Evolutionary conservation across 2,329 filamentous ascomycete species (phyloP).

Genomic region (Colletotrichum musae): DNA sequence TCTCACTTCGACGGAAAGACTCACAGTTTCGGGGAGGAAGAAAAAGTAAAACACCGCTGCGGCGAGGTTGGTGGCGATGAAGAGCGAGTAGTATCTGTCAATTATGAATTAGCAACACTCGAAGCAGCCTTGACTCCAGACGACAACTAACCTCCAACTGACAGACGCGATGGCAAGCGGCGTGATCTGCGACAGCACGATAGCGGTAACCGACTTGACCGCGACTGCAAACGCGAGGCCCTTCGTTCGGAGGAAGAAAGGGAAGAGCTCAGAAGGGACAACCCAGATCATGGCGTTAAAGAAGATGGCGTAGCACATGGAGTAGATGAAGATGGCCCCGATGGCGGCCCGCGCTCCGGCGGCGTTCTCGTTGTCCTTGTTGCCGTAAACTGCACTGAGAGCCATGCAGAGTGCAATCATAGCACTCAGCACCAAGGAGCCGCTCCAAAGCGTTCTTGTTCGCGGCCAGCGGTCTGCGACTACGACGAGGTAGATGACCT

Average conservation of each 20-base stretch:
- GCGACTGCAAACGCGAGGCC: conserved; percentile 51
- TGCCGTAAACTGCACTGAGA: conserved; percentile 42
- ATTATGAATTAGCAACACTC: not conserved
- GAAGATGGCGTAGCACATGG: conserved; percentile 52
- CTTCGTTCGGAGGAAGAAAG: conserved; percentile 44
- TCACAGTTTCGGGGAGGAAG: conserved; percentile 41
- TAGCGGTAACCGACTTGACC: conserved; percentile 47
- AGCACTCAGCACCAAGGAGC: conserved; percentile 28
- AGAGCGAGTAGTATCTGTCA: conserved; percentile 50
- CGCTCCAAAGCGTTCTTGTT: conserved; percentile 29
- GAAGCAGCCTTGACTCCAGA: too few relatives aligned
- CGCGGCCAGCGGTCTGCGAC: conserved; percentile 53
- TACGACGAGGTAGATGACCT: conserved; percentile 50
- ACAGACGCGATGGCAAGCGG: conserved; percentile 53
- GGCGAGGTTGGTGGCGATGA: conserved; percentile 50
- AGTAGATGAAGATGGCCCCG: conserved; percentile 56
- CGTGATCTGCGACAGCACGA: conserved; percentile 50
- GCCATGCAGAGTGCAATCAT: conserved; percentile 44
- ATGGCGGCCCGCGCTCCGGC: conserved; percentile 50
- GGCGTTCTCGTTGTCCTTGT: conserved; percentile 41
- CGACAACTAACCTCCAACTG: conserved; percentile 49
- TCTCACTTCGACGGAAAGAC: not conserved
- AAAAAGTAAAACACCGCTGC: conserved; percentile 53
- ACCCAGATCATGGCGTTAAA: conserved; percentile 55
- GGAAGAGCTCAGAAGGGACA: conserved; percentile 52